Base-by-base conservation (phyloP, 2,329 filamentous ascomycete species). In the Pleoardoris graminearum region DNA sequence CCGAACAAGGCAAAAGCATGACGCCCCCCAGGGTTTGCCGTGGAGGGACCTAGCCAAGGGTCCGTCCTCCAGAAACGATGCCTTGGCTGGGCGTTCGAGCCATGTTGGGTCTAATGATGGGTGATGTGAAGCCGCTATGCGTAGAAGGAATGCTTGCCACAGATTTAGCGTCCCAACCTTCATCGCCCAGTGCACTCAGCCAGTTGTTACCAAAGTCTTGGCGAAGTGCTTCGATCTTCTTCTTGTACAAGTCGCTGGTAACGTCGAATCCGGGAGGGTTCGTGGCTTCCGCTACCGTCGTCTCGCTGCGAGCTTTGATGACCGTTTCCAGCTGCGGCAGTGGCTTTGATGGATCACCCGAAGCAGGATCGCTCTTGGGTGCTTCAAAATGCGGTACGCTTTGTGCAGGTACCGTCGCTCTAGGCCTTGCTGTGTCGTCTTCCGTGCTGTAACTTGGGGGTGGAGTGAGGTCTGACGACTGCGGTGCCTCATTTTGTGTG, bases 151-250 rank as follows among this genome's bases (percentile, higher is more conserved):
- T 71, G 47, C 62, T 67, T 7, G 59, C 62, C 37, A 70, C 63
- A 1, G 66, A 61, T 12, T 65, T 62, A 11, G 61, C 55, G 45
- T 80, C 77, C 78, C 82, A 82, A 29, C 74, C 80, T 70, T 94
- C 89, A 65, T 96, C 92, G 54, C 89, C 88, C 45, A 97, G 79
- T 12, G 89, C 90, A 57, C 86, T 92, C 33, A 99, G 82, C 82
- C 96, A 99, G 32, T 86, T 89, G 63, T 86, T 90, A 27, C 92
- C 92, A 59, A 96, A 87, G 66, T 93, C 90, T 66, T 88, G 88
- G 55, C 91, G 87, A 48, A 97, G 77, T 3, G 89, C 86, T 72
- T 96, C 91, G 49, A 97, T 88, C 73, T 94, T 94, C 70, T 89
- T 89, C 51, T 89, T 85, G 73, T 96, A 97, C 7, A 90, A 78